Base-by-base conservation (phyloP, 257 asterid genomes). In the Solanum piurae region DNA sequence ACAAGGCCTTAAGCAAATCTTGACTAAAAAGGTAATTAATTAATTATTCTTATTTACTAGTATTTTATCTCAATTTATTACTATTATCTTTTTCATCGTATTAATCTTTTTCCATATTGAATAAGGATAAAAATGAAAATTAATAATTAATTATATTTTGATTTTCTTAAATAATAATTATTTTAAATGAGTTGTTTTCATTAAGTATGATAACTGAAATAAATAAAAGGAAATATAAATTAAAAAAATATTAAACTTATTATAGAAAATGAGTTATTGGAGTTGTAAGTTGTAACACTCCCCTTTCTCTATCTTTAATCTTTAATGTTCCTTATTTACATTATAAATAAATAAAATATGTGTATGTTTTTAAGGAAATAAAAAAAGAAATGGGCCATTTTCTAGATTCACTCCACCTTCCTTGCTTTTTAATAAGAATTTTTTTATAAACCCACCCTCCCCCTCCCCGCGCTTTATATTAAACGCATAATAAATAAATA, bases 371-470 rank as follows among this genome's bases (percentile, higher is more conserved):
- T 93, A 73, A 92, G 91, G 93, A 93, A 92, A 87, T 89, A 89
- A 20, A 91, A 55, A 89, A 89, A 86, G 86, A 89, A 92, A 90
- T 23, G 36, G 21, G 38, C 21, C 49, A 64, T 64, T 93, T 91
- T 93, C 94, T 92, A 93, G 98, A 96, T 94, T 94, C 95, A 91
- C 95, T 91, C 94, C 93, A 89, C 93, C 92, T 90, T 92, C 94
- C 91, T 90, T 69, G 94, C 93, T 91, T 93, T 92, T 91, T 91
- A 93, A 92, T 91, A 3, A 21, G 68, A 3, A 12, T 49, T 49
- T 49, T 49, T 55, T 55, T 55, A 55, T 18, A 18, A 55, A 55
- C 64, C 3, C n/a, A 18, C 62, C 3, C 21, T 4, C 7, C 4
- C 18, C 9, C n/a, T 16, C 5, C 1, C 64, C n/a, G 4, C 0